Conservation (phyloP, 495 filamentous ascomycete species). For the Chlorociboria aeruginascens region DNA sequence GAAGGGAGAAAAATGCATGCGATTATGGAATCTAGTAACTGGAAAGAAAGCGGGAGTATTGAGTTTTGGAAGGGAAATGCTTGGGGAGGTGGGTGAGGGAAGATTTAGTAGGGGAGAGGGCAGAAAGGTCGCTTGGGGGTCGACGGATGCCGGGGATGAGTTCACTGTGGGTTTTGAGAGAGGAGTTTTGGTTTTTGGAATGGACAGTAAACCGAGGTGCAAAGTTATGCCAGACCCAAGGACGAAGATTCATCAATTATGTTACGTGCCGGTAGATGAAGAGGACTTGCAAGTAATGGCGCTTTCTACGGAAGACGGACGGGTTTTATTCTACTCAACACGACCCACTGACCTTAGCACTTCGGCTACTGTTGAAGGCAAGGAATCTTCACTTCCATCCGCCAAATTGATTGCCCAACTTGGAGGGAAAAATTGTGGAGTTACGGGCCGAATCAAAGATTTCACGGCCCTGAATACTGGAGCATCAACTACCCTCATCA, state of each 20-base stretch:
- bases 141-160: constrained; percentile 50
- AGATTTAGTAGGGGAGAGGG: constrained; percentile 71
- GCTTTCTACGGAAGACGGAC: constrained; percentile 86
- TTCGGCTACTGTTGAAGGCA: constrained; percentile 17
- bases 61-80: constrained; percentile 59
- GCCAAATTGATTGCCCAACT: constrained; percentile 59
- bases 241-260: constrained; percentile 74
- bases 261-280: constrained; percentile 45
- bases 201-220: constrained; percentile 73
- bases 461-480: constrained; percentile 52
- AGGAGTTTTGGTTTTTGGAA: constrained; percentile 72
- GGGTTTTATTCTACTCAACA: constrained; percentile 75
- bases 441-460: constrained; percentile 68
- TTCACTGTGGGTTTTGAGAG: constrained; percentile 85
- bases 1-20: constrained; percentile 78
- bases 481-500: constrained; percentile 39
- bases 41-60: constrained; percentile 89
- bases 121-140: constrained; percentile 71
- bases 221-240: constrained; percentile 50
- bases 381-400: constrained; percentile 28
- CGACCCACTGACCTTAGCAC: constrained; percentile 24
- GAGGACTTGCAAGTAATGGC: constrained; percentile 45
- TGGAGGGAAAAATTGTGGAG: constrained; percentile 49
- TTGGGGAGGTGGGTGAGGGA: constrained; percentile 63
- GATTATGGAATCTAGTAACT: constrained; percentile 93